phyloP scores from a whole-genome alignment of 306 rosid species.

The Myrica gale region DNA sequence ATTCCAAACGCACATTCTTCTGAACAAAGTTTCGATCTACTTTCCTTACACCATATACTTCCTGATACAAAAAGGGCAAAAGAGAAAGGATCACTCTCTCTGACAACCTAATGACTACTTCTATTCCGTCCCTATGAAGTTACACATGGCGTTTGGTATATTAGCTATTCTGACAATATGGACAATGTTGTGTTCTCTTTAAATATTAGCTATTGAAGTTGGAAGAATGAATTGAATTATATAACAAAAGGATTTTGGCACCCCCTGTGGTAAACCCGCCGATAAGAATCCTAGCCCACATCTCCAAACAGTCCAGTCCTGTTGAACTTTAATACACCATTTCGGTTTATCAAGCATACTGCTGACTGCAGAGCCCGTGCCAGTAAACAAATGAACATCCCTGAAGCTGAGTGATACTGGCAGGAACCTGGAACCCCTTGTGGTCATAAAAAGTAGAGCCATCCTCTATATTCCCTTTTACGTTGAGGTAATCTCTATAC shows the following conservation, averaged over 20 bases:
- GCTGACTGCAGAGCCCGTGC: neutral
- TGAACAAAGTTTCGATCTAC: slow-evolving; percentile 23
- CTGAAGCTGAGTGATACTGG: neutral
- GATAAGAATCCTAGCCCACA: slow-evolving; percentile 13
- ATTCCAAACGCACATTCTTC: neutral
- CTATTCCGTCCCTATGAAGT: slow-evolving; percentile 34
- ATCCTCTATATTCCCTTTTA: slow-evolving; percentile 19
- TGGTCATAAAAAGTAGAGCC: slow-evolving; percentile 13
- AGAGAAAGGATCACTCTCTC: slow-evolving; percentile 18
- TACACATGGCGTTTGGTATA: too few relatives aligned
- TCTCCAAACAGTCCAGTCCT: slow-evolving; percentile 22
- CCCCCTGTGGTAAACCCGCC: slow-evolving; percentile 25
- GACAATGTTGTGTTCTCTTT: slow-evolving; percentile 33
- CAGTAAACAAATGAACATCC: neutral
- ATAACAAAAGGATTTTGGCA: slow-evolving; percentile 37
- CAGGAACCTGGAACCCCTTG: slow-evolving; percentile 1
- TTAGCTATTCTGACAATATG: too few relatives aligned
- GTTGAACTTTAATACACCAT: neutral
- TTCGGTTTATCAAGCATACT: slow-evolving; percentile 28
- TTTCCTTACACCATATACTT: slow-evolving; percentile 20
- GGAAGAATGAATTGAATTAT: slow-evolving; percentile 11
- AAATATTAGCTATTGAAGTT: slow-evolving; percentile 6
- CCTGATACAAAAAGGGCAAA: slow-evolving; percentile 28
- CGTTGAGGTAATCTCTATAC: slow-evolving; percentile 15
- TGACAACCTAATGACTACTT: slow-evolving; percentile 13